Percentiles rank a stretch among this genome's conserved stretches.
phyloP scores from a whole-genome alignment of 371 early-diverging fungal species.

The Sporodiniella umbellata region DNA sequence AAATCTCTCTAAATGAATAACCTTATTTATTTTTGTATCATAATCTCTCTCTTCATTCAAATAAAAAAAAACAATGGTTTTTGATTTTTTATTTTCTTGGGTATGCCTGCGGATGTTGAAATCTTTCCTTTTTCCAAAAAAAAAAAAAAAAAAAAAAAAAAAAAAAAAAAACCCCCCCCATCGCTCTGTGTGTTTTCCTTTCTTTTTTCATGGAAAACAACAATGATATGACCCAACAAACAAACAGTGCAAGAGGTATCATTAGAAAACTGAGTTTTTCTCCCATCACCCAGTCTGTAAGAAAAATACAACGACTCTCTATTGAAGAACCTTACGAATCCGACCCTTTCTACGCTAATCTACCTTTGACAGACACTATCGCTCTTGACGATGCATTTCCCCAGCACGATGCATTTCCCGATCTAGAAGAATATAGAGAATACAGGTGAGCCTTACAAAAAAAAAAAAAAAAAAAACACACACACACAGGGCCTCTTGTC shows the following conservation, averaged over 20 bases:
- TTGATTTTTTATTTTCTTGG: background rate
- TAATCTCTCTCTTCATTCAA: background rate
- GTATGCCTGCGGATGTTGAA: too few species aligned
- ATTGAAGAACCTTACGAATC: background rate
- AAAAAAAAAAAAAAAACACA: too few species aligned
- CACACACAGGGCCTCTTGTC: too few species aligned
- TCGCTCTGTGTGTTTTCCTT: too few species aligned
- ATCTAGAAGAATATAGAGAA: too few species aligned
- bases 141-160: slow-evolving; percentile 1
- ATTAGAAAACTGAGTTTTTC: background rate
- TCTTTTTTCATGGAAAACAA: too few species aligned
- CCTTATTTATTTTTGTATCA: slow-evolving; percentile 1
- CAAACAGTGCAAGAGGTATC: background rate
- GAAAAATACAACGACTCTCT: background rate
- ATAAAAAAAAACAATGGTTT: background rate
- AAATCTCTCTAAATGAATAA: background rate
- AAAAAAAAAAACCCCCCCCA: too few species aligned
- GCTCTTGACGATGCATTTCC: too few species aligned
- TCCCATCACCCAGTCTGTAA: background rate
- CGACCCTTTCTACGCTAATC: background rate
- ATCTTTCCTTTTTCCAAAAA: background rate
- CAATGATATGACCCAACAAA: too few species aligned
- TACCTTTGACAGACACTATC: background rate
- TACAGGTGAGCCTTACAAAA: too few species aligned
- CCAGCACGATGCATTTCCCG: too few species aligned